Evolutionary conservation across 78 protist genomes (phyloP).

Genomic region (Fonticula alba): DNA sequence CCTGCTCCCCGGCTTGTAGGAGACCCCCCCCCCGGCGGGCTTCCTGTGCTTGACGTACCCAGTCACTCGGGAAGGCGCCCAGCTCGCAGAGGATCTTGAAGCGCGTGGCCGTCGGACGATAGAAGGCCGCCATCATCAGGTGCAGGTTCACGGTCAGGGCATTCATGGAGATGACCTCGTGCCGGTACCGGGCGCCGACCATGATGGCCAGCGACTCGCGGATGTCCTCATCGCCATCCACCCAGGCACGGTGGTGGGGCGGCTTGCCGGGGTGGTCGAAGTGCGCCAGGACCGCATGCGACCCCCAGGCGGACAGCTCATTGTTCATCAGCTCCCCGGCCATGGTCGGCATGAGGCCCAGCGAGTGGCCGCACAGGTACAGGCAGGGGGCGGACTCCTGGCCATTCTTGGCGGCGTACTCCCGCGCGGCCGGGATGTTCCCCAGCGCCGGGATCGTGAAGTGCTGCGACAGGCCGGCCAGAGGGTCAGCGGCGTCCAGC

Average conservation of each 20-base stretch:
- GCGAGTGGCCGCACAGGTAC: conserved; percentile 67
- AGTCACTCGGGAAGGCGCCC: conserved; percentile 81
- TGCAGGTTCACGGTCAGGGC: conserved; percentile 74
- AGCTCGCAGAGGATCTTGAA: conserved; percentile 63
- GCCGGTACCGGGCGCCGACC: conserved; percentile 19
- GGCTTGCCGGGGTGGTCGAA: conserved; percentile 16
- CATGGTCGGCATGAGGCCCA: conserved; percentile 61
- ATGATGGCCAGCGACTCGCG: conserved; percentile 15
- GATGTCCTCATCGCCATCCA: conserved; percentile 42
- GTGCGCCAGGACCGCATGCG: conserved; percentile 29
- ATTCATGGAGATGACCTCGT: conserved; percentile 61
- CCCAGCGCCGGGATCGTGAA: too few relatives aligned
- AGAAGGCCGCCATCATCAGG: conserved; percentile 54
- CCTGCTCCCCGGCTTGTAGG: too few relatives aligned
- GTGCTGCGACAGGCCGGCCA: too few relatives aligned
- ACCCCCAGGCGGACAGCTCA: conserved; percentile 32
- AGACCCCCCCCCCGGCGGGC: too few relatives aligned
- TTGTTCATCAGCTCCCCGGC: conserved; percentile 16
- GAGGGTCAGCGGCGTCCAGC: too few relatives aligned
- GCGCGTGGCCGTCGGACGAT: conserved; percentile 47
- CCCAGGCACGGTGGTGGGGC: conserved; percentile 53
- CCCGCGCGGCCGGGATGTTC: too few relatives aligned
- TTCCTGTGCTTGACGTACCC: conserved; percentile 16
- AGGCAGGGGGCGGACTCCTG: conserved; percentile 14
- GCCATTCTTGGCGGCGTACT: too few relatives aligned